A percentile compares a stretch with the other conserved stretches of the same genome.
Evolutionary conservation across 345 rosid genomes (phyloP).

Genomic region (Zanthoxylum bungeanum): DNA sequence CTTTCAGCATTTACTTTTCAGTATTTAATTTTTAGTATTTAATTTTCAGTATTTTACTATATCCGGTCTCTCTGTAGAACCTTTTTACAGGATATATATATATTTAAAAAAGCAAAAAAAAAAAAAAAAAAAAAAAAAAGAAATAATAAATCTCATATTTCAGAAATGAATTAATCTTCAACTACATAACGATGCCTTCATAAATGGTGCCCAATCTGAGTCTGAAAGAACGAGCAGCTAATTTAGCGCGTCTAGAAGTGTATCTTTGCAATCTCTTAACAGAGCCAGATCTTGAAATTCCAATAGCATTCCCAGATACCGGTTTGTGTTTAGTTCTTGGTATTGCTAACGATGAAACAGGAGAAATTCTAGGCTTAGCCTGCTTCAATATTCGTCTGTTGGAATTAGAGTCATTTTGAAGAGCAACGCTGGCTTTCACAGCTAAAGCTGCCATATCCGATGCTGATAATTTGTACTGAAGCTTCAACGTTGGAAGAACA

Average conservation of each 20-base stretch:
- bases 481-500: slow-evolving; percentile 66
- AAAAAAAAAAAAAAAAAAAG: too few relatives aligned
- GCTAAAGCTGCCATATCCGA: slow-evolving; percentile 93
- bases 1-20: too few relatives aligned
- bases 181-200: slow-evolving; percentile 60
- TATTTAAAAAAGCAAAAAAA: too few relatives aligned
- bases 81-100: too few relatives aligned
- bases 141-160: too few relatives aligned
- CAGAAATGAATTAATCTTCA: too few relatives aligned
- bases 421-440: slow-evolving; percentile 82
- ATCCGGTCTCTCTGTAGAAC: too few relatives aligned
- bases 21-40: too few relatives aligned
- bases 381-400: slow-evolving; percentile 38
- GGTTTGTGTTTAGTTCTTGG: too few relatives aligned
- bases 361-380: slow-evolving; percentile 43
- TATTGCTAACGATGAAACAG: too few relatives aligned
- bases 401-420: slow-evolving; percentile 36
- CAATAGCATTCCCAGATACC: slow-evolving; percentile 11
- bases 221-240: slow-evolving; percentile 75
- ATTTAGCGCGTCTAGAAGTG: slow-evolving; percentile 61
- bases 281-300: slow-evolving; percentile 53
- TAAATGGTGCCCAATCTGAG: slow-evolving; percentile 66
- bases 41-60: too few relatives aligned
- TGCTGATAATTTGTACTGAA: slow-evolving; percentile 55
- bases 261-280: slow-evolving; percentile 47